Evolutionary conservation across 2,329 filamentous ascomycete genomes (phyloP).

Genomic region (Alternaria arbusti): DNA sequence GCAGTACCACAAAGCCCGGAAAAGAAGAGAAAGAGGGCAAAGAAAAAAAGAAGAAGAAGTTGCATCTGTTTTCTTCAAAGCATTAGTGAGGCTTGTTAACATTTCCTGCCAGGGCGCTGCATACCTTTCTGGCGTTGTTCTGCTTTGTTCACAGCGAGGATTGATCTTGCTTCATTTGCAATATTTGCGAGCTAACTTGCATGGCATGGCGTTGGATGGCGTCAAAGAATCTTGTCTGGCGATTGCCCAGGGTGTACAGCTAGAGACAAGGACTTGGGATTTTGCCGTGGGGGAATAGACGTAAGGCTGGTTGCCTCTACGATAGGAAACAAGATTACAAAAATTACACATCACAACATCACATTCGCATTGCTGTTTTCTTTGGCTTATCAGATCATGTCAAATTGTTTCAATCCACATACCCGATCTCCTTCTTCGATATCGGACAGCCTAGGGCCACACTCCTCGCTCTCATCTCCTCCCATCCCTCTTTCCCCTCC

Average conservation of each 20-base stretch:
- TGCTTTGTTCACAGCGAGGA: constrained; percentile 16
- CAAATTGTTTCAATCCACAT: not conserved
- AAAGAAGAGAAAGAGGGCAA: constrained; percentile 38
- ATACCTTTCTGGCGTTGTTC: constrained; percentile 16
- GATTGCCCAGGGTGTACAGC: not conserved
- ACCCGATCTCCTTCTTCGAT: not conserved
- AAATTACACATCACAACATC: not conserved
- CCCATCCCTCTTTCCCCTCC: not conserved
- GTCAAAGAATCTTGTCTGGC: not conserved
- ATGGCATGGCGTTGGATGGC: constrained; percentile 15
- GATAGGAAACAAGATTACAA: not conserved
- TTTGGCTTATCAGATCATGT: not conserved
- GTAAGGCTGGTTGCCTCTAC: not conserved
- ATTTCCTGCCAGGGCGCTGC: constrained; percentile 4
- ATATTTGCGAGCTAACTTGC: not conserved
- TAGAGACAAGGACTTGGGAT: not conserved
- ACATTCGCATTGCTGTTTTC: not conserved
- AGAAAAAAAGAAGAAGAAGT: constrained; percentile 62
- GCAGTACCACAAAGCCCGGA: constrained; percentile 20
- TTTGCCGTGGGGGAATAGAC: not conserved
- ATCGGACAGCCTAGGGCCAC: not conserved
- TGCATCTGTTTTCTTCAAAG: constrained; percentile 59
- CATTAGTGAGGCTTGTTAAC: constrained; percentile 22
- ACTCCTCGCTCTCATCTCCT: not conserved
- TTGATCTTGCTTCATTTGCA: constrained; percentile 4